Evolutionary conservation across 2,329 filamentous ascomycete species (phyloP).

Genomic region (Neophaeococcomyces aloes): DNA sequence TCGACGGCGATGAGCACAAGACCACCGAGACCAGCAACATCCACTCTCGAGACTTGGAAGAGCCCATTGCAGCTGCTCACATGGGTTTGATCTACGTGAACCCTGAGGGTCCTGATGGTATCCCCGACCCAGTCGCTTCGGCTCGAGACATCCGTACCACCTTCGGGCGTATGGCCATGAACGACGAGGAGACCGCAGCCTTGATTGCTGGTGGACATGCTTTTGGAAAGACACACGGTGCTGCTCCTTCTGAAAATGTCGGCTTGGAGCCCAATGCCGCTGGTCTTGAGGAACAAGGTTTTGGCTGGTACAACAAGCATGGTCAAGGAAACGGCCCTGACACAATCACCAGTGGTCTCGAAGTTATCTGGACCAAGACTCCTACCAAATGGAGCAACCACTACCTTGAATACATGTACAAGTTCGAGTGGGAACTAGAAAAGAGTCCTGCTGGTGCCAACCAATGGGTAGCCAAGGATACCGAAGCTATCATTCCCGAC

Average conservation of each 20-base stretch:
- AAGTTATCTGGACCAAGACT: slow-evolving; percentile 69
- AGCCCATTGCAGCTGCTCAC: slow-evolving; percentile 56
- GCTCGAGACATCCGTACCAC: slow-evolving; percentile 63
- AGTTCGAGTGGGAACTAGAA: slow-evolving; percentile 65
- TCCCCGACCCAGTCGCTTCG: slow-evolving; percentile 58
- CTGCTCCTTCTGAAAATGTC: slow-evolving; percentile 52
- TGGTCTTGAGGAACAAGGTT: slow-evolving; percentile 53
- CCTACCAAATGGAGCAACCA: slow-evolving; percentile 66
- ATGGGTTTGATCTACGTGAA: slow-evolving; percentile 78
- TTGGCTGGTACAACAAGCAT: slow-evolving; percentile 61
- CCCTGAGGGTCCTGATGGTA: slow-evolving; percentile 64
- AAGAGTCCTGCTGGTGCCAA: slow-evolving; percentile 67
- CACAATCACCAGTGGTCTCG: slow-evolving; percentile 64
- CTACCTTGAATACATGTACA: slow-evolving; percentile 67
- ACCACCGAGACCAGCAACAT: slow-evolving; percentile 37
- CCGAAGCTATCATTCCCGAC: slow-evolving; percentile 57
- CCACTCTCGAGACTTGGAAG: slow-evolving; percentile 55
- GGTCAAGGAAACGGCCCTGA: slow-evolving; percentile 58
- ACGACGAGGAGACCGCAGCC: slow-evolving; percentile 70
- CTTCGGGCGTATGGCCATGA: slow-evolving; percentile 72
- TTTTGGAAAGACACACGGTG: slow-evolving; percentile 74
- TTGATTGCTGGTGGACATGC: slow-evolving; percentile 68
- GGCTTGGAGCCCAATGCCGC: slow-evolving; percentile 58
- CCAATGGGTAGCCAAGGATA: slow-evolving; percentile 65
- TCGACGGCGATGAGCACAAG: slow-evolving; percentile 33